A percentile compares a stretch with the other conserved stretches of the same genome.
These are phyloP conservation scores for Globisporangium solare DNA, from an alignment of 352 stramenopile genomes.

Conservation along the genomic window DNA sequence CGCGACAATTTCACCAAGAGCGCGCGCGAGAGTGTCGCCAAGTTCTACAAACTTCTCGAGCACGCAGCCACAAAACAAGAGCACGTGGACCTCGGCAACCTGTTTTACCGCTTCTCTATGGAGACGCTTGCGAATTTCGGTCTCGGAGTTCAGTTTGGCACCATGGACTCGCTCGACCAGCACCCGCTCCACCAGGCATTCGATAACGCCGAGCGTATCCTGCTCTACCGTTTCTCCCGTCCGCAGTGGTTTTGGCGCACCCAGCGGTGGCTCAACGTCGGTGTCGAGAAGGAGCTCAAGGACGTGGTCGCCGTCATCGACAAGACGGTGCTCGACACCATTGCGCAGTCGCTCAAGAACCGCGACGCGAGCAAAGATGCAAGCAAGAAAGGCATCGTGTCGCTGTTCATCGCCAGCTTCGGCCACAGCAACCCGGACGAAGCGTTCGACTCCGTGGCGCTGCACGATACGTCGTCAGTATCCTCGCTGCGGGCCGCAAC, in stretches of 20 bases:
- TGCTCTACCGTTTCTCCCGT: conserved; percentile 30
- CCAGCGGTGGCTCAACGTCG: conserved; percentile 29
- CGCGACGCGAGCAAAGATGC: background rate
- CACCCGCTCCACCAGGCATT: conserved; percentile 30
- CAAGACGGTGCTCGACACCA: conserved; percentile 26
- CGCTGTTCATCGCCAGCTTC: conserved; percentile 40
- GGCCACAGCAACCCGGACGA: conserved; percentile 8
- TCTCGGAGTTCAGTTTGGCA: conserved; percentile 23
- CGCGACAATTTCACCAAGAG: conserved; percentile 21
- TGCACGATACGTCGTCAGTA: conserved; percentile 50
- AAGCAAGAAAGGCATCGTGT: conserved; percentile 32
- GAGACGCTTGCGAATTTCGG: conserved; percentile 44
- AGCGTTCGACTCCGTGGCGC: conserved; percentile 5
- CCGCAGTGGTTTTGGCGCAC: conserved; percentile 39
- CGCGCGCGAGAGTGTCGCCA: conserved; percentile 19
- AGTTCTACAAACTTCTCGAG: conserved; percentile 21
- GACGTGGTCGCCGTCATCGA: conserved; percentile 29
- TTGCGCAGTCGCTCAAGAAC: conserved; percentile 21
- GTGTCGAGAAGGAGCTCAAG: conserved; percentile 26
- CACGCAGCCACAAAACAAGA: conserved; percentile 1
- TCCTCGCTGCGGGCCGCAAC: conserved; percentile 46
- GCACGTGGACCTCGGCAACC: conserved; percentile 26
- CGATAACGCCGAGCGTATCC: conserved; percentile 24
- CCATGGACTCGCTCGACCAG: conserved; percentile 13
- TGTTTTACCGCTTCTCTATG: conserved; percentile 47